Evolutionary conservation across 805 yeast species (phyloP).

Genomic region (Sungouiella blattae): DNA sequence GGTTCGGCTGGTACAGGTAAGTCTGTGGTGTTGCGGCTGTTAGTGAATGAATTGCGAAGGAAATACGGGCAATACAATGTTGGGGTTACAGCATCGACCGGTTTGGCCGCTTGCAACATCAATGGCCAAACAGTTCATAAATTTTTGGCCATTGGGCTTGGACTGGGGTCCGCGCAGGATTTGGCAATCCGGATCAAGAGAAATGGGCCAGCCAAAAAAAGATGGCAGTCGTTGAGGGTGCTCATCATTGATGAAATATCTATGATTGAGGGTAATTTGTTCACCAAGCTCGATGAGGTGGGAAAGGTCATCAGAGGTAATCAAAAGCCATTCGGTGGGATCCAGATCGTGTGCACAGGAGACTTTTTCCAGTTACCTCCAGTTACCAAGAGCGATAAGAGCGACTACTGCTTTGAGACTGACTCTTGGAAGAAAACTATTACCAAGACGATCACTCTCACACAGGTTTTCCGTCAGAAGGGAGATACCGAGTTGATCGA

Average conservation of each 20-base stretch:
- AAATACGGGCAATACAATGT: constrained; percentile 45
- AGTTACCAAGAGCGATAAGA: constrained; percentile 37
- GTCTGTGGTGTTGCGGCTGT: constrained; percentile 70
- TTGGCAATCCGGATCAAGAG: constrained; percentile 52
- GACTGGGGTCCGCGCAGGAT: constrained; percentile 46
- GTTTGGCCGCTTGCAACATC: constrained; percentile 77
- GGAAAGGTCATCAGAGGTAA: constrained; percentile 48
- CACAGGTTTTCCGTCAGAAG: constrained; percentile 71
- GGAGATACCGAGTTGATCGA: constrained; percentile 66
- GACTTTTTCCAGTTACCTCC: constrained; percentile 86
- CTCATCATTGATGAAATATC: constrained; percentile 75
- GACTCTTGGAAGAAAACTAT: constrained; percentile 59
- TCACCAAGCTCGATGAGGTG: constrained; percentile 60
- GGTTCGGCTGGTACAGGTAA: constrained; percentile 99
- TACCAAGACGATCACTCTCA: constrained; percentile 52
- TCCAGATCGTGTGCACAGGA: constrained; percentile 73
- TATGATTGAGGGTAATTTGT: constrained; percentile 69
- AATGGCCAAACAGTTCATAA: constrained; percentile 79
- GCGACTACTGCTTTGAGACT: constrained; percentile 63
- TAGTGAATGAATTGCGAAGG: constrained; percentile 50
- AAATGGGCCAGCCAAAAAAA: constrained; percentile 43
- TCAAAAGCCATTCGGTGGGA: constrained; percentile 70
- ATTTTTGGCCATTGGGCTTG: constrained; percentile 75
- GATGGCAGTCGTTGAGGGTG: constrained; percentile 59
- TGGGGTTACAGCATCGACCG: constrained; percentile 82